phyloP scores from a whole-genome alignment of 2,329 filamentous ascomycete species.

The Diaporthe longicolla region DNA sequence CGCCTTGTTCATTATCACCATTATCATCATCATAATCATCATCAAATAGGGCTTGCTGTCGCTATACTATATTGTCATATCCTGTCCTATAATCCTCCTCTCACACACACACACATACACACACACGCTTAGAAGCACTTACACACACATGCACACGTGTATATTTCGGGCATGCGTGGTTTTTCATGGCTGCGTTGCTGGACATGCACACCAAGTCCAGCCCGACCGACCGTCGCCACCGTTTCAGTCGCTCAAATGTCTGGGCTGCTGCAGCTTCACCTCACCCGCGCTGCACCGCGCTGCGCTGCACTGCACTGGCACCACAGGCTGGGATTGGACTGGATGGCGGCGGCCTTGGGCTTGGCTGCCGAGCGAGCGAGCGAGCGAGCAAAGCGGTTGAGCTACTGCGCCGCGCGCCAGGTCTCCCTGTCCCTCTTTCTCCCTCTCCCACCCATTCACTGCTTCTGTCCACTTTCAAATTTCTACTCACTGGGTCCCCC shows the following conservation, averaged over 20 bases:
- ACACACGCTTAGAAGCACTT: background rate
- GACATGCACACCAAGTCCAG: slow-evolving; percentile 24
- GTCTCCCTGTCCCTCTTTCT: slow-evolving; percentile 30
- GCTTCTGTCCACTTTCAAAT: slow-evolving; percentile 35
- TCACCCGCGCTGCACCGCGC: slow-evolving; percentile 24
- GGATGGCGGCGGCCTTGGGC: slow-evolving; percentile 38
- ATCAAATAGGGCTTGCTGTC: background rate
- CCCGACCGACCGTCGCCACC: slow-evolving; percentile 34
- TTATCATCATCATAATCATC: background rate
- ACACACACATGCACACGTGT: background rate
- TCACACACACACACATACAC: background rate
- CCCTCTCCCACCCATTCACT: slow-evolving; percentile 6
- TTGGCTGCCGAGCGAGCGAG: slow-evolving; percentile 33
- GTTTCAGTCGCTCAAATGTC: slow-evolving; percentile 30
- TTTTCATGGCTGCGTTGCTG: slow-evolving; percentile 25
- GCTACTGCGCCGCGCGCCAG: slow-evolving; percentile 39
- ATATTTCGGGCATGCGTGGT: slow-evolving; percentile 15
- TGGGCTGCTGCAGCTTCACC: slow-evolving; percentile 35
- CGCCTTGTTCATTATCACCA: background rate
- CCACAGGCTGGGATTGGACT: slow-evolving; percentile 31
- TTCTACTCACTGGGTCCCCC: slow-evolving; percentile 38
- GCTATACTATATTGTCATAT: background rate
- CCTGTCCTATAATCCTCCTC: background rate
- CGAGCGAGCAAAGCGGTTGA: slow-evolving; percentile 38
- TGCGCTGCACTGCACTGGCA: slow-evolving; percentile 37